phyloP scores from a whole-genome alignment of 2,329 filamentous ascomycete genomes.

The Trichophyton rubrum region DNA sequence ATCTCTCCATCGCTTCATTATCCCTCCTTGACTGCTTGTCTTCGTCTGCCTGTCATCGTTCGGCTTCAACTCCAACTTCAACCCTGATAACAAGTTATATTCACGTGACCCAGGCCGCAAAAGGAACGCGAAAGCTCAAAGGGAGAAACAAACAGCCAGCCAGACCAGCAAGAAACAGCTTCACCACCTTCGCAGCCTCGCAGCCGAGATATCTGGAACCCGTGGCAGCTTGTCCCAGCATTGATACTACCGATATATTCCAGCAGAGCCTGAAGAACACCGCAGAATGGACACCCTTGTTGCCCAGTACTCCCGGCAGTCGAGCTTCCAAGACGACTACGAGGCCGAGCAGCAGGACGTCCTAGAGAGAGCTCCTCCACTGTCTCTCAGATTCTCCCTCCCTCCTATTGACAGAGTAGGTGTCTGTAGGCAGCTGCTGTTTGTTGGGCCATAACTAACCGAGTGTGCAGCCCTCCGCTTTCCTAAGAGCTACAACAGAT shows the following conservation, averaged over 20 bases:
- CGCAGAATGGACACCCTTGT: conserved; percentile 76
- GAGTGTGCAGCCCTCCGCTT: conserved; percentile 60
- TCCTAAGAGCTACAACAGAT: conserved; percentile 93
- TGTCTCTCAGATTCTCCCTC: conserved; percentile 89
- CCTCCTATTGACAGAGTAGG: conserved; percentile 78
- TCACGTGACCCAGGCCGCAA: conserved; percentile 2
- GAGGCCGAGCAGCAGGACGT: conserved; percentile 65
- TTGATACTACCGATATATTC: background rate
- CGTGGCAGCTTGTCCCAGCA: background rate
- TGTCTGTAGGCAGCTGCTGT: background rate
- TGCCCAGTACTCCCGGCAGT: conserved; percentile 74
- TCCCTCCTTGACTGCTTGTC: background rate
- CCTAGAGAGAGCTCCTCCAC: conserved; percentile 55
- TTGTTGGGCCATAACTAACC: background rate
- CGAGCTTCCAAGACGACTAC: conserved; percentile 60
- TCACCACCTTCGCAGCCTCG: background rate
- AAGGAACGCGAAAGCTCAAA: background rate
- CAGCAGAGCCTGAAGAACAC: background rate
- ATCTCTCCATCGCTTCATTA: background rate
- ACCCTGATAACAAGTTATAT: background rate
- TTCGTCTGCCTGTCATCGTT: background rate
- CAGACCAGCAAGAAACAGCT: background rate
- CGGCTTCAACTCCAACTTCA: background rate
- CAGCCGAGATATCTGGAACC: background rate
- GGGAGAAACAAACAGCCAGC: background rate